Conservation (phyloP, 495 filamentous ascomycete species). For the Tirmania nivea region DNA sequence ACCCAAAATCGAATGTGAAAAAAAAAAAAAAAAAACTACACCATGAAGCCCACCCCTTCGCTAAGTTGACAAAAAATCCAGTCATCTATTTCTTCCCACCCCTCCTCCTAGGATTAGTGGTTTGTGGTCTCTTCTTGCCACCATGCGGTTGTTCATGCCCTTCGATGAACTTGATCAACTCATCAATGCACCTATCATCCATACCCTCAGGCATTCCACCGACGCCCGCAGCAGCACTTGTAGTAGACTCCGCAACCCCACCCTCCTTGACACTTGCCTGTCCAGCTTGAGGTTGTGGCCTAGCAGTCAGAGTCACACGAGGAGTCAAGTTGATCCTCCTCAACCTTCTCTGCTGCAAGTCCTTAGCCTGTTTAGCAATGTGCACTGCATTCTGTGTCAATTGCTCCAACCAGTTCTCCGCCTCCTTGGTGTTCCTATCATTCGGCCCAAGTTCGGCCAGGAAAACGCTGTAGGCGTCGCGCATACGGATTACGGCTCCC, state of each 20-base stretch:
- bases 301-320: constrained; percentile 25
- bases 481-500: constrained; percentile 74
- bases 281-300: constrained; percentile 28
- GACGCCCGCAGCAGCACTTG: constrained; percentile 15
- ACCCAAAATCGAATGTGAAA: not conserved
- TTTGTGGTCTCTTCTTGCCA: constrained; percentile 40
- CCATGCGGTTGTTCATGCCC: constrained; percentile 35
- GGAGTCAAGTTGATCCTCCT: constrained; percentile 36
- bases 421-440: constrained; percentile 88
- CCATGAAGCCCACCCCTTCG: not conserved
- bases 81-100: constrained; percentile 21
- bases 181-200: constrained; percentile 62
- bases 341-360: constrained; percentile 47
- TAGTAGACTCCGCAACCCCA: constrained; percentile 23
- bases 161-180: constrained; percentile 71
- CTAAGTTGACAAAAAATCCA: not conserved
- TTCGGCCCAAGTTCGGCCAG: constrained; percentile 57
- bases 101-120: constrained; percentile 49
- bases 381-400: constrained; percentile 84
- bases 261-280: constrained; percentile 21
- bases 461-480: constrained; percentile 91
- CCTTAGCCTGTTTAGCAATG: constrained; percentile 79
- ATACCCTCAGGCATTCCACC: constrained; percentile 21
- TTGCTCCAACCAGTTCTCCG: constrained; percentile 85
- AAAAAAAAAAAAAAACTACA: not conserved